Conservation (phyloP, 2,329 filamentous ascomycete species). For the Peltaster fructicola region DNA sequence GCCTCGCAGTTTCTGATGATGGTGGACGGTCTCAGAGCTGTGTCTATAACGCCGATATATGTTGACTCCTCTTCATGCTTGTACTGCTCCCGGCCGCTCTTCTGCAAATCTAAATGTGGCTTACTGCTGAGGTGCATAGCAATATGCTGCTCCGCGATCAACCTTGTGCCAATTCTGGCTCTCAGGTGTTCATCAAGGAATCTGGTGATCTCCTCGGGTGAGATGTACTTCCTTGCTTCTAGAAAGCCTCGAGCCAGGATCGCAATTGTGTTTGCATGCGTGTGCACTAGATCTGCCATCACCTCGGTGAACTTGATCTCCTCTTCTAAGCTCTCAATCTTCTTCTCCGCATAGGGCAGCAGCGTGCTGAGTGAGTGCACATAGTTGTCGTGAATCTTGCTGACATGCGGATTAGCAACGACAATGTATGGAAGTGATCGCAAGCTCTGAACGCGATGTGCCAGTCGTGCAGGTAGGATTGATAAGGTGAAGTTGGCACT, state of each 20-base stretch:
- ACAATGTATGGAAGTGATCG: constrained; percentile 94
- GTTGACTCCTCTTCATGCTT: constrained; percentile 36
- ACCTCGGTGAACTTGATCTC: constrained; percentile 85
- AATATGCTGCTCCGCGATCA: constrained; percentile 94
- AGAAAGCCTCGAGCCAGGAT: constrained; percentile 82
- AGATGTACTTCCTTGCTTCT: constrained; percentile 83
- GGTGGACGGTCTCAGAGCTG: constrained; percentile 60
- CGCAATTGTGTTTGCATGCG: constrained; percentile 86
- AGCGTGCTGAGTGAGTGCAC: constrained; percentile 81
- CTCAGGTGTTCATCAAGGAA: constrained; percentile 91
- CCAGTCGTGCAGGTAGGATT: constrained; percentile 78
- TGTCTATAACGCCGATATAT: constrained; percentile 93
- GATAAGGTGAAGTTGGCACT: constrained; percentile 93
- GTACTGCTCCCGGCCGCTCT: constrained; percentile 14
- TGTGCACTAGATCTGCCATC: constrained; percentile 86
- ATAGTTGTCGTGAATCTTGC: constrained; percentile 90
- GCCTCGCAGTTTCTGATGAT: constrained; percentile 73
- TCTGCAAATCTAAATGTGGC: constrained; percentile 44
- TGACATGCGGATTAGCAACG: constrained; percentile 91
- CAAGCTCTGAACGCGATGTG: constrained; percentile 81
- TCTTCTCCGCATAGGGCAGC: constrained; percentile 60
- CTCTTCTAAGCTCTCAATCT: constrained; percentile 62
- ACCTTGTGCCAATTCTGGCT: constrained; percentile 77
- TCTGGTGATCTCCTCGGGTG: constrained; percentile 60
- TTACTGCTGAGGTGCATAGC: constrained; percentile 64